Percentiles rank a stretch among this genome's conserved stretches.
Conservation (phyloP, 2,329 filamentous ascomycete species). For the Penicillium psychrosexuale region DNA sequence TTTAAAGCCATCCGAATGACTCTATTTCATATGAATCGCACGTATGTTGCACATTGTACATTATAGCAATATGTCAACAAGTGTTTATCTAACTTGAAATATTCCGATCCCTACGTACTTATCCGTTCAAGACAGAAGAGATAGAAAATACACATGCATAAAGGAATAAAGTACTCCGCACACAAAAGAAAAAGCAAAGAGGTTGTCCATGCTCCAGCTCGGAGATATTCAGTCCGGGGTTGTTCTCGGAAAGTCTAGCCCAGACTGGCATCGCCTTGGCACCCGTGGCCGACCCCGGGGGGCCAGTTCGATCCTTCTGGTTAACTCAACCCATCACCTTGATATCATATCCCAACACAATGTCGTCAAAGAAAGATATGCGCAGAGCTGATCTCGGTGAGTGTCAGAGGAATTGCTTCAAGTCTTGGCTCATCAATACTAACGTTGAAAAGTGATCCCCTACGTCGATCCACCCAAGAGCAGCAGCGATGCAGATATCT, state of each 20-base stretch:
- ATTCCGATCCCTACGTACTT: neutral
- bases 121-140: too few species aligned
- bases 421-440: neutral
- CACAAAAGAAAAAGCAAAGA: neutral
- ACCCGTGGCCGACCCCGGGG: neutral
- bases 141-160: neutral
- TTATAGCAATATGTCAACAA: neutral
- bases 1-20: neutral
- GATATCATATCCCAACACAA: conserved; percentile 33
- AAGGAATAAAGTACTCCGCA: neutral
- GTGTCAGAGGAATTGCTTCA: conserved; percentile 26
- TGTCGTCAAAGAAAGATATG: conserved; percentile 74
- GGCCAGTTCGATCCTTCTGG: conserved; percentile 8
- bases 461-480: conserved; percentile 73
- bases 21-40: neutral
- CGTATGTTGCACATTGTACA: neutral
- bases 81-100: neutral
- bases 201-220: neutral
- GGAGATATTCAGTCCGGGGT: conserved; percentile 11
- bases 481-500: conserved; percentile 64
- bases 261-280: conserved; percentile 9
- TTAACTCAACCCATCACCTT: conserved; percentile 1
- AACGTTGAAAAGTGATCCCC: conserved; percentile 66
- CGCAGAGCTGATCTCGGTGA: conserved; percentile 69
- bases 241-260: conserved; percentile 6